Conservation (phyloP, 192 early-diverging fungal genomes). For the Globomyces pollinis-pini region DNA sequence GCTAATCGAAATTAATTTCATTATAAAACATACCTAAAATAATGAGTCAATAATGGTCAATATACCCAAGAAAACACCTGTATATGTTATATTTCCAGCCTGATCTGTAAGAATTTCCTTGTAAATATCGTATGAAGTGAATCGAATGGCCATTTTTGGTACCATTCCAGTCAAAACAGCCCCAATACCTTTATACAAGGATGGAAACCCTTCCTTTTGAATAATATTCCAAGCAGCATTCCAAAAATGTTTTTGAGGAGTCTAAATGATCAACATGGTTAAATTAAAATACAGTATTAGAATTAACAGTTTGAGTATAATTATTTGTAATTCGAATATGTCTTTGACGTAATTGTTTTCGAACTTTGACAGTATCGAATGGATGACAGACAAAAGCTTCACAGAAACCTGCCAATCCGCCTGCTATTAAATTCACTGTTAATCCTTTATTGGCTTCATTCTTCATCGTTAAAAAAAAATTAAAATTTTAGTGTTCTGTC, state of each 20-base stretch:
- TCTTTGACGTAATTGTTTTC: slow-evolving; percentile 72
- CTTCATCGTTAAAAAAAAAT: too few relatives aligned
- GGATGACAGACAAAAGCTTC: slow-evolving; percentile 86
- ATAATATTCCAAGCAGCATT: slow-evolving; percentile 77
- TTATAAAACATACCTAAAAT: too few relatives aligned
- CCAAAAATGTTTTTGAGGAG: slow-evolving; percentile 51
- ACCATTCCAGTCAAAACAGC: slow-evolving; percentile 93
- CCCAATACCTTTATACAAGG: slow-evolving; percentile 94
- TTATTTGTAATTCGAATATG: slow-evolving; percentile 18
- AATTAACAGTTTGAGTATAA: slow-evolving; percentile 11
- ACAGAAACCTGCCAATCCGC: slow-evolving; percentile 80
- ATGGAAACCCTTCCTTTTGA: slow-evolving; percentile 74
- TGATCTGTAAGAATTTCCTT: slow-evolving; percentile 69
- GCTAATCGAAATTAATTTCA: slow-evolving; percentile 56
- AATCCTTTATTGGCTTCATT: too few relatives aligned
- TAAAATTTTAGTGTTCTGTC: too few relatives aligned
- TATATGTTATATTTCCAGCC: slow-evolving; percentile 51
- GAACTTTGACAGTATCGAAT: slow-evolving; percentile 95
- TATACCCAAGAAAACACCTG: slow-evolving; percentile 64
- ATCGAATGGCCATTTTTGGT: slow-evolving; percentile 98
- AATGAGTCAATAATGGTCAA: slow-evolving; percentile 12
- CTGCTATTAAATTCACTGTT: slow-evolving; percentile 76
- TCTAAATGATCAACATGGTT: slow-evolving; percentile 33
- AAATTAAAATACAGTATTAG: slow-evolving; percentile 37
- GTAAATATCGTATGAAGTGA: slow-evolving; percentile 90